Evolutionary conservation across 2,329 filamentous ascomycete species (phyloP).

Genomic region (Pleomassaria siparia): DNA sequence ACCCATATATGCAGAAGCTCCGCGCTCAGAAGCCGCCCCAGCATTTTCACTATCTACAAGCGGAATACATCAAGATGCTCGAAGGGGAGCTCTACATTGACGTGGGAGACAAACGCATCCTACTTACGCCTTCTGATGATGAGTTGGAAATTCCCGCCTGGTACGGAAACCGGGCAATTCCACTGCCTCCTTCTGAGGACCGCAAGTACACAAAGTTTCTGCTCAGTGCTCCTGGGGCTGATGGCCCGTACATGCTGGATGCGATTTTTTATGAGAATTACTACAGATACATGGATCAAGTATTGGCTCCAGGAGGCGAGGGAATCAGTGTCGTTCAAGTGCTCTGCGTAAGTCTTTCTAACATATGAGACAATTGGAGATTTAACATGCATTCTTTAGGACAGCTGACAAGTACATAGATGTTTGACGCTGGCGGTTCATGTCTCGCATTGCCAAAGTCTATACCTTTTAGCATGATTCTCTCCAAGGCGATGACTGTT

Average conservation of each 20-base stretch:
- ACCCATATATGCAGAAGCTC: conserved; percentile 6
- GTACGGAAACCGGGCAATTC: conserved; percentile 17
- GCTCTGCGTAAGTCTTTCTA: conserved; percentile 25
- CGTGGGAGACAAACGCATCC: conserved; percentile 23
- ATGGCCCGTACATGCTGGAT: conserved; percentile 33
- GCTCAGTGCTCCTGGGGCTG: conserved; percentile 27
- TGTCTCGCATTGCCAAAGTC: conserved; percentile 43
- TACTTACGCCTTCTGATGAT: conserved; percentile 28
- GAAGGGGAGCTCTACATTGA: conserved; percentile 32
- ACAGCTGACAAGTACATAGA: conserved; percentile 35
- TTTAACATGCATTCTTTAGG: background rate
- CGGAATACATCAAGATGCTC: conserved; percentile 33
- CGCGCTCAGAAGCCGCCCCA: conserved; percentile 23
- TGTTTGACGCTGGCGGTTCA: conserved; percentile 45
- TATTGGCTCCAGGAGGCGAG: conserved; percentile 26
- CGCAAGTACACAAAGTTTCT: conserved; percentile 12
- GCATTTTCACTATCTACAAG: conserved; percentile 40
- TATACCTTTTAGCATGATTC: conserved; percentile 38
- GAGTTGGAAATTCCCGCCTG: conserved; percentile 23
- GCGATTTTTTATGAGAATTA: conserved; percentile 43
- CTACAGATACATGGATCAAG: conserved; percentile 41
- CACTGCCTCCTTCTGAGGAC: conserved; percentile 6
- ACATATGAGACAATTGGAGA: background rate
- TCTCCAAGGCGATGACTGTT: conserved; percentile 36
- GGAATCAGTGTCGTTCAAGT: conserved; percentile 36